Evolutionary conservation across 106 monocot genomes (phyloP), one percentile per base, ranked within the genome.

Genomic region (Dendrobium chrysotoxum): DNA sequence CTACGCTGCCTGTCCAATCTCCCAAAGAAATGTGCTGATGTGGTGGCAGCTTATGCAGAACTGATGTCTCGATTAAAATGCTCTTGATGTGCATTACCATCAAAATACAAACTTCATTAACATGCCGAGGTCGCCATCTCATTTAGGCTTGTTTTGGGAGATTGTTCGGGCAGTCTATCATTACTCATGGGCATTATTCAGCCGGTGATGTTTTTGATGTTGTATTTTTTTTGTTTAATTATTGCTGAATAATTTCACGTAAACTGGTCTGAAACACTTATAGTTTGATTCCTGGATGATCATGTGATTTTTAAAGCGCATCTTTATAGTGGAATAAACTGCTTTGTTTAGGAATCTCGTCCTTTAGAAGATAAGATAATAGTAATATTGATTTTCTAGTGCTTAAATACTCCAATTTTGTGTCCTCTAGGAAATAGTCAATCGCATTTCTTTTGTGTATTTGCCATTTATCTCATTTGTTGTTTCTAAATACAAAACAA

Each of bases 211-310:
- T 16, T 10, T 70, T 35, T 31, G 35, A 31, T 70, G 10, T 70
- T 70, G 64, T 65, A 65, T 65, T 65, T 65, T 5, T 64, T 65
- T 50, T 61, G 20, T 61, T 61, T 61, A 57, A 57, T 57, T 20
- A 21, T 57, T 68, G 30, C 25, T 12, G 25, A 70, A 35, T 31
- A 28, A 13, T 70, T 70, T 70, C 11, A 11, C 31, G 13, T 35
- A 28, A 70, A 70, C 28, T 35, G 68, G 26, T 30, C 4, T 57
- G 18, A 17, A 17, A 21, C 5, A 7, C 23, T 4, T 23, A 4
- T 61, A n/a, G 61, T 61, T 61, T 61, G 23, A 61, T 61, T 13
- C 50, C 50, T 50, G 11, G 50, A 50, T 50, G 11, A 50, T 50
- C 50, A 35, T 50, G 13, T 50, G 11, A 50, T 50, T 50, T 50